These are phyloP conservation scores for Linnemannia hyalina DNA, from an alignment of 192 early-diverging fungal genomes.

Conservation along the genomic window DNA sequence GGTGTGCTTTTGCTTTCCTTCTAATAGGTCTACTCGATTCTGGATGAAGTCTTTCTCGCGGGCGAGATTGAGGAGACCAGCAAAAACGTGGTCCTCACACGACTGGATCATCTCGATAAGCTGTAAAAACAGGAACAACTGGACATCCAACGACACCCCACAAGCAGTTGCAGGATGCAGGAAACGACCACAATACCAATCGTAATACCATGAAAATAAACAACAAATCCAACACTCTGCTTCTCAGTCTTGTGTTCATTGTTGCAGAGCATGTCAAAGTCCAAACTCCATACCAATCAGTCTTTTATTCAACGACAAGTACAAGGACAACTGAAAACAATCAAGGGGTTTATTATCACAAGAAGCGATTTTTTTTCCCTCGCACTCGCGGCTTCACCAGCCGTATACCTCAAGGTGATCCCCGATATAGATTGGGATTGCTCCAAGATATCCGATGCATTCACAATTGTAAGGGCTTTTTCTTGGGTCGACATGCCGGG, in stretches of 20 bases:
- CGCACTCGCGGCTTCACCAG: no score
- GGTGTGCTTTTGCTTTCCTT: background rate
- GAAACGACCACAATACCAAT: background rate
- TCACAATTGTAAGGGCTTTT: no score
- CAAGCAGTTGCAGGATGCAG: background rate
- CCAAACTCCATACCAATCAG: background rate
- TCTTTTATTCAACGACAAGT: no score
- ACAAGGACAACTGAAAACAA: no score
- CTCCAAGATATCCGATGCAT: no score
- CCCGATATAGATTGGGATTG: no score
- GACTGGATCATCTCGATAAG: conserved; percentile 83
- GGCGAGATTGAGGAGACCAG: conserved; percentile 99
- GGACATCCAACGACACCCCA: background rate
- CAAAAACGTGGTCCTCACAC: conserved; percentile 77
- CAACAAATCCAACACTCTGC: background rate
- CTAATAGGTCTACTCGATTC: conserved; percentile 88
- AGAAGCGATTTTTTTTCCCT: no score
- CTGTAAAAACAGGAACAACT: conserved; percentile 56
- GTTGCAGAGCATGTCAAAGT: background rate
- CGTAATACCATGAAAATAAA: conserved; percentile 2
- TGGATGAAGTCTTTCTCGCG: conserved; percentile 98
- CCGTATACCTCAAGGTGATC: no score
- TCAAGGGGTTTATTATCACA: no score
- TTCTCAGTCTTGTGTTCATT: no score
- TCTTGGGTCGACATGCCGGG: no score